Evolutionary conservation across 2,329 filamentous ascomycete genomes (phyloP).

Genomic region (Talaromyces funiculosus): DNA sequence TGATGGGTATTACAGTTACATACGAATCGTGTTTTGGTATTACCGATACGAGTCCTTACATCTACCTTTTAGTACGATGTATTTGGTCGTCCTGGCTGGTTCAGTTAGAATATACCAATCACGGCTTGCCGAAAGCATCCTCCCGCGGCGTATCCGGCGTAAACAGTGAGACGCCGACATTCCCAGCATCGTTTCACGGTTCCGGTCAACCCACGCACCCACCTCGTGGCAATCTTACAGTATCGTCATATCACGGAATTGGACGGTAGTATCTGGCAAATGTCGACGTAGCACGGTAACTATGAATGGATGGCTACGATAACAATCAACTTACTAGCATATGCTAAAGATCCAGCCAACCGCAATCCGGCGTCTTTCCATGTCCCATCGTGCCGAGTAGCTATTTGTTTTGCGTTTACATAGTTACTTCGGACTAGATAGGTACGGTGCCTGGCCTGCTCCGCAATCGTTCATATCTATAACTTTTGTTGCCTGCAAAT

Average conservation of each 20-base stretch:
- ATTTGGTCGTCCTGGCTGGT: too few relatives aligned
- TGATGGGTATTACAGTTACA: background rate
- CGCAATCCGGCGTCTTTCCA: conserved; percentile 1
- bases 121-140: conserved; percentile 4
- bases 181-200: background rate
- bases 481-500: background rate
- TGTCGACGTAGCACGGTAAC: conserved; percentile 4
- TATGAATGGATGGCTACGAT: too few relatives aligned
- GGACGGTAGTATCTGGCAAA: conserved; percentile 1
- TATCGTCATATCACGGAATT: background rate
- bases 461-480: conserved; percentile 2
- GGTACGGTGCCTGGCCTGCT: background rate
- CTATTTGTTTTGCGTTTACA: background rate
- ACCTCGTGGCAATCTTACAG: conserved; percentile 1
- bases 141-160: conserved; percentile 2
- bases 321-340: too few relatives aligned
- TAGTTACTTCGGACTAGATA: background rate
- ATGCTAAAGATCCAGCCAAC: background rate
- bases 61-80: too few relatives aligned
- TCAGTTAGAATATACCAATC: too few relatives aligned
- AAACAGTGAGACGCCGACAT: background rate
- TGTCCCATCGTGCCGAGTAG: background rate
- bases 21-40: background rate
- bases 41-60: background rate
- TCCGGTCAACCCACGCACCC: background rate